Percentiles rank a stretch among this genome's conserved stretches.
phyloP scores from a whole-genome alignment of 2,329 filamentous ascomycete genomes.

The Lasiodiplodia citricola region DNA sequence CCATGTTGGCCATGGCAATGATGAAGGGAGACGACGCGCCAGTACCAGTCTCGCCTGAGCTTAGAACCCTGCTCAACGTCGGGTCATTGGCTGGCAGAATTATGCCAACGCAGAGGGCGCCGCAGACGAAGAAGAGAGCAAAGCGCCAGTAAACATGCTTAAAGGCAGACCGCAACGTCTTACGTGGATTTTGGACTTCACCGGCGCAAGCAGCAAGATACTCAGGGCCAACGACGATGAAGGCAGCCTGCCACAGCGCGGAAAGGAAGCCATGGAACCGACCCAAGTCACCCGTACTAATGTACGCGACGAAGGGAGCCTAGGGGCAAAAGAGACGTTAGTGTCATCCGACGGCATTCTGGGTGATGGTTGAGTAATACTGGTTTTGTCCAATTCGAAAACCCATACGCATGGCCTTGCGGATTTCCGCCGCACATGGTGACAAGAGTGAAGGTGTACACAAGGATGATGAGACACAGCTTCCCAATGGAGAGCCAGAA shows the following conservation, averaged over 20 bases:
- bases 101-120: conserved; percentile 71
- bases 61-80: conserved; percentile 48
- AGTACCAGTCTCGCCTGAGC: conserved; percentile 34
- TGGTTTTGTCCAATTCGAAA: conserved; percentile 71
- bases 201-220: conserved; percentile 77
- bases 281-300: conserved; percentile 61
- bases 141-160: conserved; percentile 78
- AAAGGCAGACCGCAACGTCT: conserved; percentile 75
- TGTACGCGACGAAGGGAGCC: conserved; percentile 67
- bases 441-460: conserved; percentile 65
- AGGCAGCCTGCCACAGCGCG: conserved; percentile 69
- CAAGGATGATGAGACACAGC: conserved; percentile 69
- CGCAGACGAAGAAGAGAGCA: conserved; percentile 67
- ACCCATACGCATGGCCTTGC: conserved; percentile 57
- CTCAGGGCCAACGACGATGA: conserved; percentile 74
- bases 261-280: conserved; percentile 73
- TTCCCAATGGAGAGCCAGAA: conserved; percentile 81
- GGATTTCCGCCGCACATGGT: conserved; percentile 1
- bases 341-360: neutral
- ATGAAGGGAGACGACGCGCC: conserved; percentile 61
- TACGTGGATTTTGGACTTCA: conserved; percentile 73
- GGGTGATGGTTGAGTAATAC: conserved; percentile 38
- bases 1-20: conserved; percentile 52
- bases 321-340: neutral
- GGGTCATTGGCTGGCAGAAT: conserved; percentile 68